A percentile compares a stretch with the other conserved stretches of the same genome.
phyloP scores from a whole-genome alignment of 768 basidiomycete genomes.

The Nidularia pulvinata region DNA sequence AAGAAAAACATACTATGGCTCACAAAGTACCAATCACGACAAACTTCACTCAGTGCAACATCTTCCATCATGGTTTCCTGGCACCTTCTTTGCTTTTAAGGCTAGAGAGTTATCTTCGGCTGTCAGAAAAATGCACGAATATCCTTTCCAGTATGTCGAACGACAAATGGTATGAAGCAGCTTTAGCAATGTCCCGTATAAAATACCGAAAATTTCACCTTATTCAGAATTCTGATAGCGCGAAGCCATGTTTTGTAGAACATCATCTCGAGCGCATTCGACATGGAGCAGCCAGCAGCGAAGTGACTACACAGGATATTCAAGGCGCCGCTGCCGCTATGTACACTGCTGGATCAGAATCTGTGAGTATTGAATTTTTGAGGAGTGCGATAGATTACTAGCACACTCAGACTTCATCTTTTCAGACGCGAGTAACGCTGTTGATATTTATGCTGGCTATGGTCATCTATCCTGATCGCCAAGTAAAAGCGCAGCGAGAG shows the following conservation, averaged over 20 bases:
- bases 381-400: not conserved
- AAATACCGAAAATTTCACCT: not conserved
- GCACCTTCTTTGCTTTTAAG: slow-evolving; percentile 27
- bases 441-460: slow-evolving; percentile 23
- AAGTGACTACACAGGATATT: slow-evolving; percentile 11
- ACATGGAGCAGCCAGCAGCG: not conserved
- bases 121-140: slow-evolving; percentile 25
- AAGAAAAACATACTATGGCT: not conserved
- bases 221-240: slow-evolving; percentile 9
- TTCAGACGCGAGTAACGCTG: slow-evolving; percentile 6
- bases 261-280: slow-evolving; percentile 4
- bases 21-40: not conserved
- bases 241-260: slow-evolving; percentile 12
- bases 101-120: slow-evolving; percentile 24
- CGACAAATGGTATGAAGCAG: slow-evolving; percentile 18
- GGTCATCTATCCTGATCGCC: slow-evolving; percentile 19
- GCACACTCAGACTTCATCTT: not conserved
- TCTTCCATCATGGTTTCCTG: slow-evolving; percentile 37
- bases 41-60: slow-evolving; percentile 26
- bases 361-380: slow-evolving; percentile 12
- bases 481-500: slow-evolving; percentile 23
- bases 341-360: slow-evolving; percentile 34
- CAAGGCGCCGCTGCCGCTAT: slow-evolving; percentile 22
- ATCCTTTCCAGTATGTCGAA: slow-evolving; percentile 23
- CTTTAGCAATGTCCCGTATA: not conserved